phyloP scores from a whole-genome alignment of 805 yeast genomes.

The Metschnikowia lochheadii region DNA sequence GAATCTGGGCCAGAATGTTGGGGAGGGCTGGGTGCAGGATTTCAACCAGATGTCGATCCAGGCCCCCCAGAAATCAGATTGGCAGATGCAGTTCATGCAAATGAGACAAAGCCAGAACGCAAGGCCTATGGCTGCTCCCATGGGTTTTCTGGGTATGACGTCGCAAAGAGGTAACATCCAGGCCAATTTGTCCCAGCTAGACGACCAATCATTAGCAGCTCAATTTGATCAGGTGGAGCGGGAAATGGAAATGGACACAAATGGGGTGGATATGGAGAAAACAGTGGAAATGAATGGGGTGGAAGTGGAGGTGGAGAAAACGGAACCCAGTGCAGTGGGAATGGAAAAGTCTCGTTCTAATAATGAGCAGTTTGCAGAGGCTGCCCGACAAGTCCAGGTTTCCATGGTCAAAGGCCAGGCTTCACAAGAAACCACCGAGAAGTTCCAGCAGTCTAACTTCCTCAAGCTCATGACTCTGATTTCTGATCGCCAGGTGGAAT shows the following conservation, averaged over 20 bases:
- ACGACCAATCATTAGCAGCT: constrained; percentile 23
- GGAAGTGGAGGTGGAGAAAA: neutral
- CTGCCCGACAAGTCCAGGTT: constrained; percentile 34
- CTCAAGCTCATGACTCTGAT: constrained; percentile 39
- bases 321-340: neutral
- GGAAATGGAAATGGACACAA: constrained; percentile 17
- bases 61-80: constrained; percentile 14
- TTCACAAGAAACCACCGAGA: constrained; percentile 27
- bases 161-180: constrained; percentile 3
- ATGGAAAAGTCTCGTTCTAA: constrained; percentile 16
- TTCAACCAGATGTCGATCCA: constrained; percentile 14
- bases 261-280: too few species aligned
- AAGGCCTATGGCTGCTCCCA: neutral
- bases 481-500: constrained; percentile 34
- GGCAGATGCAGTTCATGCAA: constrained; percentile 27
- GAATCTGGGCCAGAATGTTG: constrained; percentile 1
- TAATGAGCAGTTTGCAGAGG: constrained; percentile 36
- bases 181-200: constrained; percentile 16
- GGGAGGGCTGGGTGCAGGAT: constrained; percentile 15
- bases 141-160: neutral
- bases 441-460: constrained; percentile 35
- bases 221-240: constrained; percentile 33
- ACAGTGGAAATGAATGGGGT: neutral
- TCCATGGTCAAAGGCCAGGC: constrained; percentile 31
- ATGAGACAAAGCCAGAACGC: constrained; percentile 3